These are phyloP conservation scores for Erodium chrysanthum DNA, from an alignment of 441 rosid species.

Conservation along the genomic window DNA sequence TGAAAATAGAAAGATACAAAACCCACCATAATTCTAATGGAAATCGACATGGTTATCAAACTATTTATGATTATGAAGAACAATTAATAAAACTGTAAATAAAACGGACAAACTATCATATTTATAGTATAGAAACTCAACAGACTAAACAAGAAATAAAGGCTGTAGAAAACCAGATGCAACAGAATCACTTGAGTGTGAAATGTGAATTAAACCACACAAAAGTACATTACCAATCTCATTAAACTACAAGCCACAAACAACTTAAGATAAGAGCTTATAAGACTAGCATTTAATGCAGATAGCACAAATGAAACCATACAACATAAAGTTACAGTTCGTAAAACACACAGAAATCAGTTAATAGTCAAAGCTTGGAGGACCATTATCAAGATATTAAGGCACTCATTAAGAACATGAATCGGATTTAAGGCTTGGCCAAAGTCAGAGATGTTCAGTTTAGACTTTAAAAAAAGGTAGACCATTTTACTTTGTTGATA, in stretches of 20 bases:
- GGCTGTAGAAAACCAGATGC: background rate
- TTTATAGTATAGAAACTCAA: background rate
- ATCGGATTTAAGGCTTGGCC: background rate
- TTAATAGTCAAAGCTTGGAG: constrained; percentile 3
- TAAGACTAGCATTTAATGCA: background rate
- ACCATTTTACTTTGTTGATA: background rate
- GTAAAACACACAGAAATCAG: background rate
- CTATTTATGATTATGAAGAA: background rate
- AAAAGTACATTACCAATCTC: background rate
- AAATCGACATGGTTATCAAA: background rate
- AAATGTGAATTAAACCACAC: background rate
- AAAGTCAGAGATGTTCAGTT: background rate
- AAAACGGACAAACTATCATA: background rate
- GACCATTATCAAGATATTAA: background rate
- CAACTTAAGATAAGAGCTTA: background rate
- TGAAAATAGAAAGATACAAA: background rate
- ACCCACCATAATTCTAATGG: background rate
- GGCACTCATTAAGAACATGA: background rate
- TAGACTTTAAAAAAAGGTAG: background rate
- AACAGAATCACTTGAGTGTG: background rate
- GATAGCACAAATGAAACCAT: background rate
- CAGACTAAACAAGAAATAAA: background rate
- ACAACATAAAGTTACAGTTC: background rate
- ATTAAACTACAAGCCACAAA: constrained; percentile 2
- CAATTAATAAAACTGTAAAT: background rate